These are phyloP conservation scores for Sclerotinia minor DNA, from an alignment of 2,329 filamentous ascomycete genomes.

Conservation along the genomic window DNA sequence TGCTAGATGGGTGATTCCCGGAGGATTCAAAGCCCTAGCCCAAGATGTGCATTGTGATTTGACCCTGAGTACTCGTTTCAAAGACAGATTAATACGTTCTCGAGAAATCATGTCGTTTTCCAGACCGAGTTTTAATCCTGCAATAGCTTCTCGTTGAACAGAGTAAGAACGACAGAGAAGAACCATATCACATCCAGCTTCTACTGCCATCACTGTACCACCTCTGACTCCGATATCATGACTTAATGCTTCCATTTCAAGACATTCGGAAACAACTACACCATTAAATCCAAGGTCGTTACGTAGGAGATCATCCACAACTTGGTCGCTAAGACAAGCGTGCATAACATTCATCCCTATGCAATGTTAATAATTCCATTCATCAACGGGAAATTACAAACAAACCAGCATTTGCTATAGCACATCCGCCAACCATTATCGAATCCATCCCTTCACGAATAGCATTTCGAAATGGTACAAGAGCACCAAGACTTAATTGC, in stretches of 20 bases:
- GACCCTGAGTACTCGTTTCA: constrained; percentile 74
- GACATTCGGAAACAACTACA: constrained; percentile 90
- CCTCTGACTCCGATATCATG: constrained; percentile 97
- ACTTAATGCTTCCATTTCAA: constrained; percentile 95
- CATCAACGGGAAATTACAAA: neutral
- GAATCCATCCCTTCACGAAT: constrained; percentile 84
- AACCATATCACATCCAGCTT: constrained; percentile 90
- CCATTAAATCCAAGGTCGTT: constrained; percentile 87
- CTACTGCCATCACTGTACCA: constrained; percentile 95
- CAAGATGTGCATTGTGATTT: constrained; percentile 87
- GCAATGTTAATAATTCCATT: neutral
- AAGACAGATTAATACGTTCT: constrained; percentile 75
- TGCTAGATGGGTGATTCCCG: constrained; percentile 73
- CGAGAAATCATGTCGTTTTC: constrained; percentile 88
- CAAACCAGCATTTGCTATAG: constrained; percentile 68
- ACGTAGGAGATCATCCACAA: constrained; percentile 86
- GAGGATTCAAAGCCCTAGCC: constrained; percentile 86
- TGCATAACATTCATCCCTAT: constrained; percentile 93
- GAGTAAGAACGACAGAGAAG: constrained; percentile 85
- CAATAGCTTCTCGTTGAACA: constrained; percentile 88
- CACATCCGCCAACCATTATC: constrained; percentile 94
- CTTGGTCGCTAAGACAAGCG: constrained; percentile 93
- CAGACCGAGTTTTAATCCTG: constrained; percentile 82
- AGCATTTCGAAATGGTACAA: constrained; percentile 89
- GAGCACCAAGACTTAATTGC: constrained; percentile 84